Percentiles rank a stretch among this genome's conserved stretches.
Conservation (phyloP, 1,139 yeast genomes). For the Citeromyces hawaiiensis region DNA sequence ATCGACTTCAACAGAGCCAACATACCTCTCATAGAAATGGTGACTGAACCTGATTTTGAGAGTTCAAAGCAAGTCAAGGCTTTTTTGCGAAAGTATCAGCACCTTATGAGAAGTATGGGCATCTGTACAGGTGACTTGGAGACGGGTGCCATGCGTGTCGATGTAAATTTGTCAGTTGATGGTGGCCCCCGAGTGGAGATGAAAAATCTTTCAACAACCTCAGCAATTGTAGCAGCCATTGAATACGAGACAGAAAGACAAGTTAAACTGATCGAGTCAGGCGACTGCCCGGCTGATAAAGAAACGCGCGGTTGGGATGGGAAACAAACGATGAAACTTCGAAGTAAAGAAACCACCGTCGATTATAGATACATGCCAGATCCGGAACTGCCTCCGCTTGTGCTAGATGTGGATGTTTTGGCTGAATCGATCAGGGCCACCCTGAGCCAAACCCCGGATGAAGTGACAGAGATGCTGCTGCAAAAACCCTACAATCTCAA, state of each 20-base stretch:
- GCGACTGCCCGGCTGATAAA: slow-evolving; percentile 15
- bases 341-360: slow-evolving; percentile 69
- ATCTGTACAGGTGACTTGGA: slow-evolving; percentile 87
- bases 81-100: slow-evolving; percentile 72
- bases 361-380: slow-evolving; percentile 95
- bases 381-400: slow-evolving; percentile 63
- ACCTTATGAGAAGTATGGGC: slow-evolving; percentile 49
- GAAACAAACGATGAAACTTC: slow-evolving; percentile 39
- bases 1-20: slow-evolving; percentile 80
- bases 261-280: slow-evolving; percentile 8
- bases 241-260: slow-evolving; percentile 69
- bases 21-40: slow-evolving; percentile 80
- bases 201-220: slow-evolving; percentile 75
- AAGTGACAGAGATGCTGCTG: slow-evolving; percentile 33
- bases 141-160: slow-evolving; percentile 91
- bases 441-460: slow-evolving; percentile 59
- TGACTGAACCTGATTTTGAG: slow-evolving; percentile 80
- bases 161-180: slow-evolving; percentile 75
- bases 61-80: slow-evolving; percentile 56
- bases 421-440: slow-evolving; percentile 20
- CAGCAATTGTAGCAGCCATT: slow-evolving; percentile 71
- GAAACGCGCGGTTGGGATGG: slow-evolving; percentile 97
- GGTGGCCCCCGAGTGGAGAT: slow-evolving; percentile 69
- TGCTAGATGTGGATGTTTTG: slow-evolving; percentile 27
- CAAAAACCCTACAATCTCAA: slow-evolving; percentile 41